A percentile compares a stretch with the other conserved stretches of the same genome.
Conservation (phyloP, 2,329 filamentous ascomycete species). For the Xylaria digitata region DNA sequence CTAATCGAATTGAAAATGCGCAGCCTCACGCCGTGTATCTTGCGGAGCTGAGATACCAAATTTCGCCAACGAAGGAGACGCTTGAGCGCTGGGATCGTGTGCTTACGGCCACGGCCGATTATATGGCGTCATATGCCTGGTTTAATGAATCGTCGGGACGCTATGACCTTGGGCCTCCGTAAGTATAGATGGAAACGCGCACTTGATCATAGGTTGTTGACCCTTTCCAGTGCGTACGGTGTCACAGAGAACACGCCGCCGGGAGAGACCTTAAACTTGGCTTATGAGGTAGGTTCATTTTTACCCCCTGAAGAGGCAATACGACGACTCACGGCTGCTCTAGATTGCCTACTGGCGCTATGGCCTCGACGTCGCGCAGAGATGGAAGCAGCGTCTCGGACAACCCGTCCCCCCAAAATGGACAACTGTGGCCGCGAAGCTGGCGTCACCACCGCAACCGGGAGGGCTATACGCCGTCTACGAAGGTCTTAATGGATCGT, state of each 20-base stretch:
- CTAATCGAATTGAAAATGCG: not conserved
- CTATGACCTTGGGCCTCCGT: conserved; percentile 60
- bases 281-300: conserved; percentile 55
- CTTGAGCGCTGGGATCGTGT: conserved; percentile 46
- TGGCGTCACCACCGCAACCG: conserved; percentile 57
- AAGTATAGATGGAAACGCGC: conserved; percentile 15
- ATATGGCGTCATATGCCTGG: conserved; percentile 51
- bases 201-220: not conserved
- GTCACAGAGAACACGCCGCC: conserved; percentile 64
- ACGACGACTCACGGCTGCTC: not conserved
- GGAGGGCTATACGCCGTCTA: conserved; percentile 59
- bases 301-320: not conserved
- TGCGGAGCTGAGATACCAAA: conserved; percentile 48
- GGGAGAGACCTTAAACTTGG: conserved; percentile 58
- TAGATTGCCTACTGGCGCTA: conserved; percentile 61
- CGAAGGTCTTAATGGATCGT: conserved; percentile 59
- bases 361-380: conserved; percentile 57
- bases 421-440: conserved; percentile 55
- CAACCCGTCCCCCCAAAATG: conserved; percentile 54
- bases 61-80: conserved; percentile 43
- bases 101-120: conserved; percentile 47
- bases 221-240: conserved; percentile 55
- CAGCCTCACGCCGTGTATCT: conserved; percentile 59
- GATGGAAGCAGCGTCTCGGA: conserved; percentile 57
- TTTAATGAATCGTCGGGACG: conserved; percentile 46